Conservation (phyloP, 257 asterid genomes). For the Linaria vulgaris region DNA sequence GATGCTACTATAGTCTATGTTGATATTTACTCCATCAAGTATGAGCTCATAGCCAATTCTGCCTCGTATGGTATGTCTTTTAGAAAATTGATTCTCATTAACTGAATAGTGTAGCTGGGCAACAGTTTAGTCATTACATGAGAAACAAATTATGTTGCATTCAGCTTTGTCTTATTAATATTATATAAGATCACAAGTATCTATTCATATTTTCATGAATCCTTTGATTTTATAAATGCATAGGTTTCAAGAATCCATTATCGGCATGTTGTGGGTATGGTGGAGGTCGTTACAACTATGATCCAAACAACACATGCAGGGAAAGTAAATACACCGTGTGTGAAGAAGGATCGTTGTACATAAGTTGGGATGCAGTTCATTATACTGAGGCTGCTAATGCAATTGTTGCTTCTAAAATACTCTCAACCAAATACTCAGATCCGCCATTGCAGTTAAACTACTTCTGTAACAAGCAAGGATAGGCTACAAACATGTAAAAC, state of each 20-base stretch:
- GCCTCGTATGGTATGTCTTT: conserved; percentile 2
- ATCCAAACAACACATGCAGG: conserved; percentile 35
- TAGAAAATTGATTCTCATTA: too few relatives aligned
- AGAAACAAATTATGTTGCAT: too few relatives aligned
- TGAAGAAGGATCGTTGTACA: conserved; percentile 23
- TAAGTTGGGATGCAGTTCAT: conserved; percentile 64
- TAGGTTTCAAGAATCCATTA: conserved; percentile 49
- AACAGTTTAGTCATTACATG: too few relatives aligned
- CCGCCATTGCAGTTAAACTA: conserved; percentile 38
- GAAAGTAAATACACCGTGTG: conserved; percentile 30
- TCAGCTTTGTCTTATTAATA: too few relatives aligned
- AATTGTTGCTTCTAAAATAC: conserved; percentile 45
- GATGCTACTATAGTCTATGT: conserved; percentile 13
- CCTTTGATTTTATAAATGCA: too few relatives aligned
- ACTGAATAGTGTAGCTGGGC: too few relatives aligned
- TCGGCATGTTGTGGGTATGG: conserved; percentile 68
- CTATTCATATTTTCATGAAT: too few relatives aligned
- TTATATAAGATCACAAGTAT: too few relatives aligned
- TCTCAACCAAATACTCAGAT: conserved; percentile 39
- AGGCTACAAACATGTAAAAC: too few relatives aligned
- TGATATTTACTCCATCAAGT: conserved; percentile 15
- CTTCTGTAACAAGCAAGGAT: conserved; percentile 23
- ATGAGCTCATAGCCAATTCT: conserved; percentile 9
- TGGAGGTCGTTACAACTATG: conserved; percentile 47
- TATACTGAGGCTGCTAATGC: conserved; percentile 51